A percentile compares a stretch with the other conserved stretches of the same genome.
Evolutionary conservation across 1,139 yeast species (phyloP).

Genomic region (Nadsonia commutata): DNA sequence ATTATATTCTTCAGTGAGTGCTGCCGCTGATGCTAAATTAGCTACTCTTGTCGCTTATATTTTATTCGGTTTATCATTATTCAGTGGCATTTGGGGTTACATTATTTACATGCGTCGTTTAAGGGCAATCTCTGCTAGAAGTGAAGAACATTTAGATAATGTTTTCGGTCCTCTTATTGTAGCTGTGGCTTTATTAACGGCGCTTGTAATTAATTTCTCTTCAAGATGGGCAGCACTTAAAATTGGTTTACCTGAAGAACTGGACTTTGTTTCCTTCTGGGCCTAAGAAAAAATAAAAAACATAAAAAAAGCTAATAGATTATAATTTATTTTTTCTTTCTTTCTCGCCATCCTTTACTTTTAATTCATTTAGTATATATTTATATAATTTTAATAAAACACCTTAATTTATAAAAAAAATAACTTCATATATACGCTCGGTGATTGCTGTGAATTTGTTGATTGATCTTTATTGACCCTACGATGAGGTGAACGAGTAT

Average conservation of each 20-base stretch:
- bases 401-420: too few species aligned
- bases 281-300: background rate
- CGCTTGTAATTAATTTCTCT: constrained; percentile 53
- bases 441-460: background rate
- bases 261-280: background rate
- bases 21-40: constrained; percentile 31
- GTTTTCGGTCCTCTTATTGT: constrained; percentile 77
- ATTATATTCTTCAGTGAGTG: constrained; percentile 60
- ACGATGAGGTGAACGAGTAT: too few species aligned
- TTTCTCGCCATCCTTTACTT: background rate
- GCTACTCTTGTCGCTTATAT: constrained; percentile 50
- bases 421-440: background rate
- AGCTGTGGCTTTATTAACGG: constrained; percentile 51
- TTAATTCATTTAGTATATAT: background rate
- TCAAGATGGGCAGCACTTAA: background rate
- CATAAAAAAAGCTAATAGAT: background rate
- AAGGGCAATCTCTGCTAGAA: constrained; percentile 59
- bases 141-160: constrained; percentile 78
- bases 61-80: constrained; percentile 67
- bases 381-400: background rate
- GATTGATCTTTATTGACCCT: background rate
- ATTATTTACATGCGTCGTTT: constrained; percentile 58
- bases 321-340: background rate
- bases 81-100: constrained; percentile 85
- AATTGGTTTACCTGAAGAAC: background rate